phyloP scores from a whole-genome alignment of 495 filamentous ascomycete genomes.

The Usnea hakonensis region DNA sequence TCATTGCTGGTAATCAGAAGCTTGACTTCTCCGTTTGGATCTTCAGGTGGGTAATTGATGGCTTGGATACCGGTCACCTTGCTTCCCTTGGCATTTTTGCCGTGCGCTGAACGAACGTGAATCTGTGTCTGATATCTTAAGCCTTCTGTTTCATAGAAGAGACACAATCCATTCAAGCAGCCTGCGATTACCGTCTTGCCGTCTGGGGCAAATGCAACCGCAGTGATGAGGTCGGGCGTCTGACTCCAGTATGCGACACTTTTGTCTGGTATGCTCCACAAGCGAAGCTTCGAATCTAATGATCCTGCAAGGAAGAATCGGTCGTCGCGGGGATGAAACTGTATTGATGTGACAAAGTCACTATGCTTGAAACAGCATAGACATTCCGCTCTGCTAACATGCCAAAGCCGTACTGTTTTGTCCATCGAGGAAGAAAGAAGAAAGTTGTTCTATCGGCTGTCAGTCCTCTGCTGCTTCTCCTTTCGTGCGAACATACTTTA shows the following conservation, averaged over 20 bases:
- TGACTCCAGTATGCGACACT: conserved; percentile 80
- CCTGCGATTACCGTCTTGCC: conserved; percentile 86
- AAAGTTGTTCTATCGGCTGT: conserved; percentile 69
- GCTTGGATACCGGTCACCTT: conserved; percentile 96
- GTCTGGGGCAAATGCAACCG: conserved; percentile 89
- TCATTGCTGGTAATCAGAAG: conserved; percentile 92
- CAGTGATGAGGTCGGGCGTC: conserved; percentile 82
- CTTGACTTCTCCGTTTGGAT: conserved; percentile 67
- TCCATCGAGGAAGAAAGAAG: conserved; percentile 96
- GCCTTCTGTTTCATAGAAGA: conserved; percentile 93
- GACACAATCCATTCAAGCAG: conserved; percentile 73
- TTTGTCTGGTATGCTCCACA: conserved; percentile 98
- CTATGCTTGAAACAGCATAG: conserved; percentile 94
- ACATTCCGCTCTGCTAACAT: conserved; percentile 75
- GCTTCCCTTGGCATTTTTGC: conserved; percentile 90
- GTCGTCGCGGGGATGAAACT: conserved; percentile 92
- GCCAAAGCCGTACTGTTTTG: conserved; percentile 95
- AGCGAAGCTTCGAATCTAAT: conserved; percentile 78
- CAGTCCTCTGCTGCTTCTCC: conserved; percentile 10
- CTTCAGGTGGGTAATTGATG: conserved; percentile 51
- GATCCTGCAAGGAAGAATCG: conserved; percentile 95
- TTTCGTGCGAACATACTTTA: conserved; percentile 51
- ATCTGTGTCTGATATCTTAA: conserved; percentile 76
- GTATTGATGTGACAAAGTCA: conserved; percentile 90
- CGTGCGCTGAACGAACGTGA: conserved; percentile 81